Conservation (phyloP, 768 basidiomycete genomes). For the Tephrocybe rancida region DNA sequence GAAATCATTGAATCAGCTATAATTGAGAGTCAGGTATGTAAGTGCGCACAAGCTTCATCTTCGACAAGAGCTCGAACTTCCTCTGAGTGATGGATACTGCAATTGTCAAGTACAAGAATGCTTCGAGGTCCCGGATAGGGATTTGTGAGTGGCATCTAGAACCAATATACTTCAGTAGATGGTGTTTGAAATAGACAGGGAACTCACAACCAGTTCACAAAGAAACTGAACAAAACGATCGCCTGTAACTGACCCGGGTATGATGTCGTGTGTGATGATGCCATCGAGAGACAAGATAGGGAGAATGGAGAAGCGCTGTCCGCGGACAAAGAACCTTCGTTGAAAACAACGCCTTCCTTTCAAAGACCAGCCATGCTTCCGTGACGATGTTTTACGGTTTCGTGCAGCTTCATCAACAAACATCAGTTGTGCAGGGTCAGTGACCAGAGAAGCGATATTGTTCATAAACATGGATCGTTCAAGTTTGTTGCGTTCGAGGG, state of each 20-base stretch:
- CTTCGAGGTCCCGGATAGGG: constrained; percentile 37
- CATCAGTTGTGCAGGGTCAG: constrained; percentile 9
- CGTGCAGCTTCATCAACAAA: constrained; percentile 14
- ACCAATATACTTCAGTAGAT: constrained; percentile 11
- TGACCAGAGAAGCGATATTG: constrained; percentile 3
- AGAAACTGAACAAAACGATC: neutral
- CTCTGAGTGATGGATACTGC: constrained; percentile 41
- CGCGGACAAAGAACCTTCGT: neutral
- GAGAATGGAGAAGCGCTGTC: neutral
- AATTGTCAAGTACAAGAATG: constrained; percentile 41
- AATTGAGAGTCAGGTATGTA: neutral
- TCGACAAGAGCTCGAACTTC: constrained; percentile 33
- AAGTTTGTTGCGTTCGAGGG: neutral
- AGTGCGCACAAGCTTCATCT: neutral
- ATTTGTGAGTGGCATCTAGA: constrained; percentile 27
- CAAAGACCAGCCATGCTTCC: constrained; percentile 12
- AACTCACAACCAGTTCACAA: neutral
- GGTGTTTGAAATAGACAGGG: no score
- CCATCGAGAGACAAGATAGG: constrained; percentile 1
- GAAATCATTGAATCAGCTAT: no score
- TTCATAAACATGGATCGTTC: constrained; percentile 13
- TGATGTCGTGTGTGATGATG: constrained; percentile 4
- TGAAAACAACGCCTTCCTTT: constrained; percentile 4
- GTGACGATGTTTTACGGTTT: constrained; percentile 7
- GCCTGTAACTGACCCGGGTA: constrained; percentile 1